Evolutionary conservation across 257 asterid species (phyloP).

Genomic region (Solanum habrochaites): DNA sequence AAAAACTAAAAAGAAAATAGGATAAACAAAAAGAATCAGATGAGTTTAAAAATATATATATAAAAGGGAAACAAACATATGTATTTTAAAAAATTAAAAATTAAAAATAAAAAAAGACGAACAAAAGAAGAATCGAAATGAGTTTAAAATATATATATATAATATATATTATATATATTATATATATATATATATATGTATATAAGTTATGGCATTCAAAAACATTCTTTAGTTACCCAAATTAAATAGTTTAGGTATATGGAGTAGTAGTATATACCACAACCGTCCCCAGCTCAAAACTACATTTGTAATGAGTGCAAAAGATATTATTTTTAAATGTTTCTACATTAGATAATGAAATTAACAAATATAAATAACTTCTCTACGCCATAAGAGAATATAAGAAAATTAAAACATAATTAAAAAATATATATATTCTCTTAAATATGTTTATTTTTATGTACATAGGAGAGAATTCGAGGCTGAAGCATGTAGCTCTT

Average conservation of each 20-base stretch:
- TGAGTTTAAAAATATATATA: neutral
- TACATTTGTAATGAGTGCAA: neutral
- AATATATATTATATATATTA: no score
- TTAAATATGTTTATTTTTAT: no score
- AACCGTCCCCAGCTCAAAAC: neutral
- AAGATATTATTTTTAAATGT: neutral
- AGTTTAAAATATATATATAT: no score
- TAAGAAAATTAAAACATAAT: neutral
- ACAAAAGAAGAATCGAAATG: no score
- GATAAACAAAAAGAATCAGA: no score
- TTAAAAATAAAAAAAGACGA: no score
- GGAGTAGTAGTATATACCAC: neutral
- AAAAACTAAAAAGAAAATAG: neutral
- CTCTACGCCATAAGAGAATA: neutral
- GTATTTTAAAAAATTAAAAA: no score
- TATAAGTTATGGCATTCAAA: neutral
- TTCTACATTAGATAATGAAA: neutral
- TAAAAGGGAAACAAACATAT: no score
- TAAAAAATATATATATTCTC: neutral
- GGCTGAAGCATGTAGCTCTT: neutral
- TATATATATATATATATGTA: no score
- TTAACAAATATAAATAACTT: neutral
- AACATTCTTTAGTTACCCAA: neutral
- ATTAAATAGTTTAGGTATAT: neutral
- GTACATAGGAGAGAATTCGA: neutral